These are phyloP conservation scores for Leonotis leonurus DNA, from an alignment of 257 asterid genomes.

Conservation along the genomic window DNA sequence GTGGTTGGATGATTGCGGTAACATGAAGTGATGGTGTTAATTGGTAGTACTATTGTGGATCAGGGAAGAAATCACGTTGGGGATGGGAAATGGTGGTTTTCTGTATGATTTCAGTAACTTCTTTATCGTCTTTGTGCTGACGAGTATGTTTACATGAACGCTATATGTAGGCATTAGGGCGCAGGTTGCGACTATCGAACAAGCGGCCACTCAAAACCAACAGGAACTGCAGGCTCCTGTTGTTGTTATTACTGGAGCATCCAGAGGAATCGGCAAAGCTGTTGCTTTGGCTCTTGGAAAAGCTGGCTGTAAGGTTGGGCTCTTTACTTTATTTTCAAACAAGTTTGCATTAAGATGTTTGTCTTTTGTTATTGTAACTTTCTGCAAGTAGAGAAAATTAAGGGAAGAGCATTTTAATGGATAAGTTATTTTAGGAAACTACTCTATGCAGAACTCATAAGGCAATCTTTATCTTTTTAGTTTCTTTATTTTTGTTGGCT, in stretches of 20 bases:
- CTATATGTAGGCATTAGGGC: slow-evolving; percentile 55
- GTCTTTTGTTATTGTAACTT: not conserved
- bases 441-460: not conserved
- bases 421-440: not conserved
- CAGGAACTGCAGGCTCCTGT: slow-evolving; percentile 73
- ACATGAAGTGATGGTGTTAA: not conserved
- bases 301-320: slow-evolving; percentile 88
- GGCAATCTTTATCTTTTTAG: not conserved
- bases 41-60: no score
- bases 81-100: not conserved
- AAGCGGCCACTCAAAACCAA: slow-evolving; percentile 34
- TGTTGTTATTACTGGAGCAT: slow-evolving; percentile 87
- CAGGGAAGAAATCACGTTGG: no score
- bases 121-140: not conserved
- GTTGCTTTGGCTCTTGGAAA: slow-evolving; percentile 85
- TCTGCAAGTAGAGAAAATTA: not conserved
- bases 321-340: not conserved
- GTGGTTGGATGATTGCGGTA: not conserved
- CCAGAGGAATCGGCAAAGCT: slow-evolving; percentile 94
- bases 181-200: slow-evolving; percentile 58
- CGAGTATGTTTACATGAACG: not conserved
- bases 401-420: not conserved
- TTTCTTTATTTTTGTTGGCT: not conserved
- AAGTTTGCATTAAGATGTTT: slow-evolving; percentile 4
- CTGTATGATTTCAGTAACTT: not conserved